phyloP scores from a whole-genome alignment of 1,284 basidiomycete species.

The Heterobasidion occidentale region DNA sequence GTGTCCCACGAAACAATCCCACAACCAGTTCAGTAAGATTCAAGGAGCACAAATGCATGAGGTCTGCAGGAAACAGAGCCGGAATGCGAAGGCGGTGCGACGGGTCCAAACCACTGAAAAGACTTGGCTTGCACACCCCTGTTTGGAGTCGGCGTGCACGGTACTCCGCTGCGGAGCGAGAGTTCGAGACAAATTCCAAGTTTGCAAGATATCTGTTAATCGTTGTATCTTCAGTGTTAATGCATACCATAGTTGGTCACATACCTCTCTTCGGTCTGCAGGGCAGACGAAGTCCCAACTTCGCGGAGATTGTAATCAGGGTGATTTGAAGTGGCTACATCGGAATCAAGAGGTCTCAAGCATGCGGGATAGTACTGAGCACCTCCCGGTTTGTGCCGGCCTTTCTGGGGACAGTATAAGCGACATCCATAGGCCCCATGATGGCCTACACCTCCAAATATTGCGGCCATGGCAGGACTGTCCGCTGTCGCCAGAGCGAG shows the following conservation, averaged over 20 bases:
- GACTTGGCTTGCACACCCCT: no score
- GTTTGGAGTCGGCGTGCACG: no score
- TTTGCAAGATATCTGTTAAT: no score
- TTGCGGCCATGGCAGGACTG: slow-evolving; percentile 13
- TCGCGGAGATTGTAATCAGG: slow-evolving; percentile 15
- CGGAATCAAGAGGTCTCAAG: slow-evolving; percentile 16
- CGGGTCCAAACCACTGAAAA: no score
- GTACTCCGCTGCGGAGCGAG: no score
- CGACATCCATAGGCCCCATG: slow-evolving; percentile 23
- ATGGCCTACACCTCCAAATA: slow-evolving; percentile 25
- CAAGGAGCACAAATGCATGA: slow-evolving; percentile 28
- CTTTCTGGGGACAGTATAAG: slow-evolving; percentile 20
- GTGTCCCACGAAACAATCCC: slow-evolving; percentile 21
- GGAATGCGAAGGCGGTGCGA: slow-evolving; percentile 15
- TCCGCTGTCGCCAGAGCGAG: slow-evolving; percentile 11
- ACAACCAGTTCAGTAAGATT: slow-evolving; percentile 23
- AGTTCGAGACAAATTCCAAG: no score
- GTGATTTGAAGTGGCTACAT: slow-evolving; percentile 13
- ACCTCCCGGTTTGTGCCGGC: slow-evolving; percentile 20
- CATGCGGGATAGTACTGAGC: slow-evolving; percentile 23
- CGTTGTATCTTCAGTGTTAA: no score
- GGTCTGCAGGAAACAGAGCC: slow-evolving; percentile 20
- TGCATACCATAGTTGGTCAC: no score
- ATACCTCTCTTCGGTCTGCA: no score
- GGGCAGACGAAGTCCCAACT: no score